Percentiles rank a stretch among this genome's conserved stretches.
Evolutionary conservation across 768 basidiomycete genomes (phyloP).

Genomic region (Boletus rubescentipes): DNA sequence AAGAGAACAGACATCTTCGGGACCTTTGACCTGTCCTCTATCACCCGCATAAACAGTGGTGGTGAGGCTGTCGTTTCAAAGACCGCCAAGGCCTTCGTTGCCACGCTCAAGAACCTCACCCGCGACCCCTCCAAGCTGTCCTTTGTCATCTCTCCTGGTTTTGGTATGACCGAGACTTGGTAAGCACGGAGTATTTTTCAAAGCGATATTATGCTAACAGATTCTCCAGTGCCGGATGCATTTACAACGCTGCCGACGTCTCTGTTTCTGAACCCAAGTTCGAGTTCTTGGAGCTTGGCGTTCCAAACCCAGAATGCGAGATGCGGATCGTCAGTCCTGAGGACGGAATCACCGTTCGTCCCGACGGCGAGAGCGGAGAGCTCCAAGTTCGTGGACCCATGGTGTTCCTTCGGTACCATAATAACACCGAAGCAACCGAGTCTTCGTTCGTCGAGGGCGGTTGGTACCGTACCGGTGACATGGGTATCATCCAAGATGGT

Average conservation of each 20-base stretch:
- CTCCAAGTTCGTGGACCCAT: conserved; percentile 42
- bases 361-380: conserved; percentile 36
- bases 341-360: conserved; percentile 28
- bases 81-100: conserved; percentile 38
- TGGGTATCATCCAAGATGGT: conserved; percentile 38
- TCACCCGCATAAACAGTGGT: conserved; percentile 40
- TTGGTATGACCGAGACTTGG: conserved; percentile 43
- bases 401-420: conserved; percentile 45
- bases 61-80: conserved; percentile 42
- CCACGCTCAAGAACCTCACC: conserved; percentile 28
- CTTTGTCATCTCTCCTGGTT: conserved; percentile 35
- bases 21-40: conserved; percentile 33
- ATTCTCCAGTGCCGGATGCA: conserved; percentile 35
- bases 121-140: conserved; percentile 21
- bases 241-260: conserved; percentile 36
- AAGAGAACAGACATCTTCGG: conserved; percentile 24
- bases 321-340: conserved; percentile 36
- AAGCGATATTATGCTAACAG: neutral
- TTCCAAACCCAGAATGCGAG: conserved; percentile 29
- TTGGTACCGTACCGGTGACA: conserved; percentile 65
- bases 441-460: conserved; percentile 45
- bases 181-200: conserved; percentile 9
- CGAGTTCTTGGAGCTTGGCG: conserved; percentile 41
- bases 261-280: conserved; percentile 12
- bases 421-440: conserved; percentile 46